Evolutionary conservation across 2,329 filamentous ascomycete species (phyloP).

Genomic region (Dothiorella sarmentorum): DNA sequence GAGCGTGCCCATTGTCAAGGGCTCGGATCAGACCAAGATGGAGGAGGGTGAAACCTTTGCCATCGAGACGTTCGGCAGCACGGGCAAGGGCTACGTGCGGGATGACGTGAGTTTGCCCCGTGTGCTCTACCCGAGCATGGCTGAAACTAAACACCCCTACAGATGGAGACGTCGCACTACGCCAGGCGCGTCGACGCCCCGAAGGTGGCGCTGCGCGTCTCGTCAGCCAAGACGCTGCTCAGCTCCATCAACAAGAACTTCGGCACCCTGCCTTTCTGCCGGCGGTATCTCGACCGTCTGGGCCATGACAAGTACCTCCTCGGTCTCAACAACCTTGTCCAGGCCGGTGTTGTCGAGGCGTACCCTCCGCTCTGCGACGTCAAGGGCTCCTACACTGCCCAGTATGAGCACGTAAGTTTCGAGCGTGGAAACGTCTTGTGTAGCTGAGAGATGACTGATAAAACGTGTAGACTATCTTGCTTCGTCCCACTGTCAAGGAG

Average conservation of each 20-base stretch:
- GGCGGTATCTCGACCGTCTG: conserved; percentile 86
- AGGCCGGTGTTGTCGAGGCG: conserved; percentile 78
- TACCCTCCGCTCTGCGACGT: conserved; percentile 88
- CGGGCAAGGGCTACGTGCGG: conserved; percentile 80
- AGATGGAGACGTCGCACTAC: conserved; percentile 80
- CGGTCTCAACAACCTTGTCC: conserved; percentile 82
- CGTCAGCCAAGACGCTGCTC: conserved; percentile 79
- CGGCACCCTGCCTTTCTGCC: conserved; percentile 84
- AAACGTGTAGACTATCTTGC: conserved; percentile 63
- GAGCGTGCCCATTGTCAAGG: conserved; percentile 91
- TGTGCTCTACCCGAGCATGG: conserved; percentile 21
- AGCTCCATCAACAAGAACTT: conserved; percentile 96
- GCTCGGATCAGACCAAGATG: conserved; percentile 88
- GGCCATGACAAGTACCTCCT: conserved; percentile 92
- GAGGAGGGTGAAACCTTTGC: conserved; percentile 94
- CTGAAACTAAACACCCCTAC: neutral
- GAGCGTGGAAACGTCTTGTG: too few relatives aligned
- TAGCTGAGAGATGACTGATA: neutral
- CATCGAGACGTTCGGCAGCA: conserved; percentile 94
- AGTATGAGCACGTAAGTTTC: conserved; percentile 92
- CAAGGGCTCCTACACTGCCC: conserved; percentile 91
- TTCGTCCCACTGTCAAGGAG: conserved; percentile 65
- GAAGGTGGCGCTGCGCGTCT: conserved; percentile 71
- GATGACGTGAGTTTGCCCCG: conserved; percentile 63
- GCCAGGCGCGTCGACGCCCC: conserved; percentile 69